phyloP scores from a whole-genome alignment of 257 asterid species.

The Catharanthus roseus region DNA sequence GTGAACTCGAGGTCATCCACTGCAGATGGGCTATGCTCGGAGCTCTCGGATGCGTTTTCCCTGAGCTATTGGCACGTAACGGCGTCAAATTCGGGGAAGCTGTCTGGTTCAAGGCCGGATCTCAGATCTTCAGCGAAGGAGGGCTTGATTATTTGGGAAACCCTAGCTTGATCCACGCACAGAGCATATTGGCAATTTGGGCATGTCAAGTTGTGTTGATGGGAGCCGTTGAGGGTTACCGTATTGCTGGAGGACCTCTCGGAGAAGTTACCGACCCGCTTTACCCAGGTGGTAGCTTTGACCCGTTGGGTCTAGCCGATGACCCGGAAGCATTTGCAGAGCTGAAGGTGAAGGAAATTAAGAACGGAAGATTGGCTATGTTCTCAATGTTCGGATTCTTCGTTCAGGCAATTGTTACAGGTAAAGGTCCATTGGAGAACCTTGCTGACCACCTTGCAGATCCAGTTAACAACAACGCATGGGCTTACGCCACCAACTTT shows the following conservation, averaged over 20 bases:
- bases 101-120: constrained; percentile 54
- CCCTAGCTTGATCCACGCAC: constrained; percentile 55
- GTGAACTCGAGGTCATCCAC: constrained; percentile 49
- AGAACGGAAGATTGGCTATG: constrained; percentile 25
- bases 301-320: constrained; percentile 35
- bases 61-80: constrained; percentile 35
- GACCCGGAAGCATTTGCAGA: constrained; percentile 37
- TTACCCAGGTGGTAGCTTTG: constrained; percentile 46
- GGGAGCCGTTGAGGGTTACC: constrained; percentile 60
- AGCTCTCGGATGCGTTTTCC: constrained; percentile 45
- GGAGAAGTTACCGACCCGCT: constrained; percentile 38
- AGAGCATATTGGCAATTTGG: constrained; percentile 60
- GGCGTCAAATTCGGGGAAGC: constrained; percentile 48
- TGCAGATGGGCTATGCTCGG: constrained; percentile 52
- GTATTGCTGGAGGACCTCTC: constrained; percentile 49
- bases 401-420: too few relatives aligned
- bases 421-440: too few relatives aligned
- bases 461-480: too few relatives aligned
- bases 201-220: constrained; percentile 46
- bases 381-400: too few relatives aligned
- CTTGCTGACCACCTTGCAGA: too few relatives aligned
- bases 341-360: constrained; percentile 35
- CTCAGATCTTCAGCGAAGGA: constrained; percentile 46
- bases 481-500: too few relatives aligned
- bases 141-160: constrained; percentile 51